phyloP scores from a whole-genome alignment of 148 eudicot species.

The Camellia granthamiana region DNA sequence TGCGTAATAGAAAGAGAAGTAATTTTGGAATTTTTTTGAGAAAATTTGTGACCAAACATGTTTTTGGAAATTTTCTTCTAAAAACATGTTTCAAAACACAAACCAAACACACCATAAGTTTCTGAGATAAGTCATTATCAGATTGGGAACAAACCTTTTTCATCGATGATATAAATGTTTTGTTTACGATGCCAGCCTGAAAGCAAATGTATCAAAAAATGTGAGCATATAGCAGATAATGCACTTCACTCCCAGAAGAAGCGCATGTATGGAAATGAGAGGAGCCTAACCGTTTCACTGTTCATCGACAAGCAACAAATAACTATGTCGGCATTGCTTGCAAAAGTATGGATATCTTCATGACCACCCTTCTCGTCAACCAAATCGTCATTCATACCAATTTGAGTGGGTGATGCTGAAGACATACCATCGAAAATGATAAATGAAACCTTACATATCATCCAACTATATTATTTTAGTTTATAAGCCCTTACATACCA shows the following conservation, averaged over 20 bases:
- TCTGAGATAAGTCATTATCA: constrained; percentile 5
- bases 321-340: constrained; percentile 79
- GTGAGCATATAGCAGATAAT: constrained; percentile 13
- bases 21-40: too few relatives aligned
- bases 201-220: constrained; percentile 17
- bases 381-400: constrained; percentile 38
- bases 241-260: neutral
- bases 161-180: constrained; percentile 74
- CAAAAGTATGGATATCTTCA: constrained; percentile 65
- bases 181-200: constrained; percentile 76
- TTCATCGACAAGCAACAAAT: constrained; percentile 84
- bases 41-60: too few relatives aligned
- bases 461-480: neutral
- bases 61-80: too few relatives aligned
- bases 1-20: too few relatives aligned
- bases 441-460: constrained; percentile 3
- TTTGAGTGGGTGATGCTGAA: constrained; percentile 28
- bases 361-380: constrained; percentile 90
- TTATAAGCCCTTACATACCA: constrained; percentile 33
- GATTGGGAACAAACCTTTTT: constrained; percentile 57
- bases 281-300: constrained; percentile 58
- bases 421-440: constrained; percentile 4
- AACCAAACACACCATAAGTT: too few relatives aligned
- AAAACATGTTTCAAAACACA: too few relatives aligned
- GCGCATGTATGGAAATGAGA: neutral